Conservation (phyloP, 176 grass and related monocot species). For the Otatea glauca region DNA sequence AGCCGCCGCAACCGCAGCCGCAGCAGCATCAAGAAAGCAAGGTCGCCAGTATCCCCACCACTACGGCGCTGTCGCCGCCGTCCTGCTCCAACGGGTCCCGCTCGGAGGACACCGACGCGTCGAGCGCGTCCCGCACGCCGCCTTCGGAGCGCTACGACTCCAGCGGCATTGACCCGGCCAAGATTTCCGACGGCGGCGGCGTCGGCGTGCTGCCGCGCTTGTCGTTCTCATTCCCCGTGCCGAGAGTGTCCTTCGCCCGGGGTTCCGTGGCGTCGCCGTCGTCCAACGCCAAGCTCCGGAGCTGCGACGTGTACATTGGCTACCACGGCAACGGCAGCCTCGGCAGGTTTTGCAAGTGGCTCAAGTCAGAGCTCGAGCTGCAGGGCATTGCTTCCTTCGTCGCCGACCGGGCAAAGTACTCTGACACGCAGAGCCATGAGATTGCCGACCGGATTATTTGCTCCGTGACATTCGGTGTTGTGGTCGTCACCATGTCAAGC, state of each 20-base stretch:
- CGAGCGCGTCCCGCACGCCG: conserved; percentile 85
- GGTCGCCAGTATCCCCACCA: conserved; percentile 40
- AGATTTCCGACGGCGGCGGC: conserved; percentile 65
- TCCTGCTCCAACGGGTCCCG: conserved; percentile 71
- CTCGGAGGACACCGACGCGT: conserved; percentile 73
- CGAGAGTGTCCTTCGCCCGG: conserved; percentile 81
- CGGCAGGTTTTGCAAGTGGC: conserved; percentile 89
- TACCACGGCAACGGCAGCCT: conserved; percentile 87
- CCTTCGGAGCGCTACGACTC: conserved; percentile 85
- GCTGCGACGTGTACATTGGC: conserved; percentile 94
- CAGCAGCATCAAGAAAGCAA: conserved; percentile 44
- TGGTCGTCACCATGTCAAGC: conserved; percentile 81
- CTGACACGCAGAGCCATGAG: conserved; percentile 86
- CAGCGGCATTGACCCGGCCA: conserved; percentile 63
- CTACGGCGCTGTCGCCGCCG: conserved; percentile 58
- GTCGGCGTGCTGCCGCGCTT: conserved; percentile 50
- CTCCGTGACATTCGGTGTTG: conserved; percentile 73
- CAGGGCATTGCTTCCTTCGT: conserved; percentile 96
- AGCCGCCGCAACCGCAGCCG: conserved; percentile 36
- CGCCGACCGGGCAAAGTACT: conserved; percentile 85
- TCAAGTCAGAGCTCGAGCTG: conserved; percentile 92
- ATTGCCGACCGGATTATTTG: conserved; percentile 92
- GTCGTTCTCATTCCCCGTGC: conserved; percentile 96
- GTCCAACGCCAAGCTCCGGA: conserved; percentile 88
- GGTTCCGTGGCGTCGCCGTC: conserved; percentile 72